Evolutionary conservation across 1,284 basidiomycete species (phyloP).

Genomic region (Stygiomarasmius scandens): DNA sequence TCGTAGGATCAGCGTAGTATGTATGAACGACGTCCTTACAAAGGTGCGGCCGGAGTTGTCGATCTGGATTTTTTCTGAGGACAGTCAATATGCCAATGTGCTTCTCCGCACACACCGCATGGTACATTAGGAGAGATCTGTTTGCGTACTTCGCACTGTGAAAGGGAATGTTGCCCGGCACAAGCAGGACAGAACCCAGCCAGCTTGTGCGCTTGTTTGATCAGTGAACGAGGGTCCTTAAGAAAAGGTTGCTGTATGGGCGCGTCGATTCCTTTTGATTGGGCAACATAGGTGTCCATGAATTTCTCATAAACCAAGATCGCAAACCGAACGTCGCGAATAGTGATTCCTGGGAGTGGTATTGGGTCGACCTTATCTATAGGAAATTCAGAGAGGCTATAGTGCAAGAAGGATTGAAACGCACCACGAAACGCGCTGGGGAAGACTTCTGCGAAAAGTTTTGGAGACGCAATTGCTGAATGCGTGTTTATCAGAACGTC

Average conservation of each 20-base stretch:
- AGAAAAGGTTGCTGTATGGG: not conserved
- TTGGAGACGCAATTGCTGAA: slow-evolving; percentile 2
- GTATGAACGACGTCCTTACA: not conserved
- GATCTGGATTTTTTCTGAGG: no score
- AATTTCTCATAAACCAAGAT: not conserved
- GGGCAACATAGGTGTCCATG: not conserved
- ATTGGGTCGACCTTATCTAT: slow-evolving; percentile 4
- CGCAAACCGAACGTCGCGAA: slow-evolving; percentile 6
- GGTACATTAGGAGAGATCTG: no score
- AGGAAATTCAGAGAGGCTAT: not conserved
- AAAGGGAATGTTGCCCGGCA: not conserved
- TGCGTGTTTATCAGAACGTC: not conserved
- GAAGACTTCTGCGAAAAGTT: not conserved
- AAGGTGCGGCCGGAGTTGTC: no score
- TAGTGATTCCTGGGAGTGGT: not conserved
- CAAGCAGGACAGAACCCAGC: not conserved
- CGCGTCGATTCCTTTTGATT: not conserved
- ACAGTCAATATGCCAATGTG: no score
- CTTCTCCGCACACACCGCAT: no score
- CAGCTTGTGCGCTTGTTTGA: not conserved
- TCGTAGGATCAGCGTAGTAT: not conserved
- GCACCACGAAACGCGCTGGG: not conserved
- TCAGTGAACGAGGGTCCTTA: not conserved
- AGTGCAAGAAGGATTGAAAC: not conserved
- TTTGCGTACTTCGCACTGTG: no score